A percentile compares a stretch with the other conserved stretches of the same genome.
Conservation (phyloP, 208 protist species). For the Trypanosoma theileri region DNA sequence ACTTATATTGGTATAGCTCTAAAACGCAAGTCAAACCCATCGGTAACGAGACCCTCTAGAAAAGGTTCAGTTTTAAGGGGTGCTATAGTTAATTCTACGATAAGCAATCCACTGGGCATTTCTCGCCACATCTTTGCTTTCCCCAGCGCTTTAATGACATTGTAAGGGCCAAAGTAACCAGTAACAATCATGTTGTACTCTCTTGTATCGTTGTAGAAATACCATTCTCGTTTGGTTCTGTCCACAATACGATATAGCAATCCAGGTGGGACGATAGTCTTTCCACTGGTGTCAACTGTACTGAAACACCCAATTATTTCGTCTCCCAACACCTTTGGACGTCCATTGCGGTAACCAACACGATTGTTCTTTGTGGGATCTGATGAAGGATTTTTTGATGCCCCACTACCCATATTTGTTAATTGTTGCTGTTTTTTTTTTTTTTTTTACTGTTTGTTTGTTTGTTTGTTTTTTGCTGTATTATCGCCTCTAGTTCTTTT, state of each 20-base stretch:
- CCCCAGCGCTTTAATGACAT: conserved; percentile 27
- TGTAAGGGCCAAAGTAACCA: conserved; percentile 46
- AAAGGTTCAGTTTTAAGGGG: conserved; percentile 40
- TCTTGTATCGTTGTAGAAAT: conserved; percentile 56
- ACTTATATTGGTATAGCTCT: conserved; percentile 22
- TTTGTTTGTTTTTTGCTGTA: conserved; percentile 12
- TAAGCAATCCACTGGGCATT: conserved; percentile 40
- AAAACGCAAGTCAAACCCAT: conserved; percentile 51
- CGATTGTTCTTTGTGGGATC: background rate
- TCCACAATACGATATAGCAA: conserved; percentile 35
- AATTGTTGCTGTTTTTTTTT: background rate
- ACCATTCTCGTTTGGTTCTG: conserved; percentile 27
- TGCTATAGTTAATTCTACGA: conserved; percentile 35
- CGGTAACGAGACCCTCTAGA: conserved; percentile 36
- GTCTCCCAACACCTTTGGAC: background rate
- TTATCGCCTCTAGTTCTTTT: no score
- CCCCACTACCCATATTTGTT: conserved; percentile 22
- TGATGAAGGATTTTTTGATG: conserved; percentile 4
- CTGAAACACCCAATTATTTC: conserved; percentile 43
- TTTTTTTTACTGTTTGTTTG: background rate
- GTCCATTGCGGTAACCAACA: conserved; percentile 6
- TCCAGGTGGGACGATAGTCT: conserved; percentile 28
- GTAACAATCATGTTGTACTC: conserved; percentile 49
- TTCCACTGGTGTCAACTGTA: conserved; percentile 21
- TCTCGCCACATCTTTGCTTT: conserved; percentile 50